These are phyloP conservation scores for Hypomontagnella monticulosa DNA, from an alignment of 495 filamentous ascomycete species.

Conservation along the genomic window DNA sequence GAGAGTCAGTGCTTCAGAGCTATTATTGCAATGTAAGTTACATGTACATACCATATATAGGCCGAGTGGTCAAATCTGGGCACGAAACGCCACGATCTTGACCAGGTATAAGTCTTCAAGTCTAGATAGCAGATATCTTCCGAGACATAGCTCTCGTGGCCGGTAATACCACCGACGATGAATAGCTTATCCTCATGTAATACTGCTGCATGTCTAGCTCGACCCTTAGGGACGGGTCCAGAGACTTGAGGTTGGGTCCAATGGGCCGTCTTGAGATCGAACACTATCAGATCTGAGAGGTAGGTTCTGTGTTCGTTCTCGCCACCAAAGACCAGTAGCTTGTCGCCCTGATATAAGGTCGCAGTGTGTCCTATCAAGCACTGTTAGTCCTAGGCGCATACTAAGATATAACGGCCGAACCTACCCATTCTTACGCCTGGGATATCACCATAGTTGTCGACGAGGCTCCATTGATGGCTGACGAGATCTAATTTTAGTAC, in stretches of 20 bases:
- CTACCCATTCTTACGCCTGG: conserved; percentile 97
- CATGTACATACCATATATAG: conserved; percentile 72
- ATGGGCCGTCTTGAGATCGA: conserved; percentile 89
- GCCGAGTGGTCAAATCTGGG: conserved; percentile 92
- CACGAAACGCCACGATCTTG: conserved; percentile 92
- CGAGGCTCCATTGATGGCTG: conserved; percentile 89
- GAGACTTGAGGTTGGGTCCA: conserved; percentile 92
- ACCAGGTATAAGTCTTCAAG: conserved; percentile 98
- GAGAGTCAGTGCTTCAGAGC: conserved; percentile 19
- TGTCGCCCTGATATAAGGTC: conserved; percentile 92
- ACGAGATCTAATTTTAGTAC: conserved; percentile 87
- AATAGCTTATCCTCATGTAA: conserved; percentile 97
- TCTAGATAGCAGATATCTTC: conserved; percentile 97
- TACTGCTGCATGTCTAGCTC: conserved; percentile 91
- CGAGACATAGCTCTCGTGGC: conserved; percentile 84
- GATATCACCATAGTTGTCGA: conserved; percentile 99
- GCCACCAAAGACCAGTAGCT: conserved; percentile 93
- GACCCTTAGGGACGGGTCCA: conserved; percentile 83
- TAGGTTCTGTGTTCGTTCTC: conserved; percentile 98
- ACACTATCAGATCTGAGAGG: conserved; percentile 94
- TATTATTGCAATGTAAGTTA: background rate
- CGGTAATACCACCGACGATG: conserved; percentile 88
- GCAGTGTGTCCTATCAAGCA: conserved; percentile 81
- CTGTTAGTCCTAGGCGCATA: conserved; percentile 25
- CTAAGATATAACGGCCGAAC: conserved; percentile 31